These are phyloP conservation scores for Phellopilus nigrolimitatus DNA, from an alignment of 1,284 basidiomycete genomes.

Conservation along the genomic window DNA sequence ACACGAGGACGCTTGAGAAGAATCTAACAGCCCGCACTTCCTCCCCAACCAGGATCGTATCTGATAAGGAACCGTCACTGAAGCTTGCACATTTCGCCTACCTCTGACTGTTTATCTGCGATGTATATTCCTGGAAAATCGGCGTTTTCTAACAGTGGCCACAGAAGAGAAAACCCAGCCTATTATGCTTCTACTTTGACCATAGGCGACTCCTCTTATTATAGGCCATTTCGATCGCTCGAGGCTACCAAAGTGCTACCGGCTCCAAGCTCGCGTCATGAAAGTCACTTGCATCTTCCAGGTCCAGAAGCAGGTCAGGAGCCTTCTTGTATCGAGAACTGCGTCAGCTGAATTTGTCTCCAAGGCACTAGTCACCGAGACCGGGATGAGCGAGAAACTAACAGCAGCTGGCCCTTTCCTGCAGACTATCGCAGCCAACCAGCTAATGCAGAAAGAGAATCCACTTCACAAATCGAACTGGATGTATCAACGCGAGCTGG, in stretches of 20 bases:
- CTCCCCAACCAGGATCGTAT: neutral
- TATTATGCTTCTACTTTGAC: neutral
- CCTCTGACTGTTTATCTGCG: neutral
- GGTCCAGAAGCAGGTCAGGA: neutral
- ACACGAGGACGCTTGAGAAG: constrained; percentile 11
- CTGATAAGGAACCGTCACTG: neutral
- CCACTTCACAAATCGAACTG: neutral
- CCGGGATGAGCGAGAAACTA: constrained; percentile 14
- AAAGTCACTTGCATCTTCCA: neutral
- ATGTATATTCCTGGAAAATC: neutral
- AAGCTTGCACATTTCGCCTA: neutral
- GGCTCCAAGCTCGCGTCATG: neutral
- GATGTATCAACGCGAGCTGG: constrained; percentile 7
- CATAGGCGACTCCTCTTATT: neutral
- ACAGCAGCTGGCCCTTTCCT: constrained; percentile 11
- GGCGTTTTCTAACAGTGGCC: neutral
- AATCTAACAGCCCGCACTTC: neutral
- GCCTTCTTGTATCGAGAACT: neutral
- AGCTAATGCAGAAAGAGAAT: neutral
- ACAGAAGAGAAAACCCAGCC: neutral
- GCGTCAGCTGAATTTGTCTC: neutral
- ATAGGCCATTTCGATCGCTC: neutral
- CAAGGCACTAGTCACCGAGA: neutral
- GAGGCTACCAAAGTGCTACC: neutral
- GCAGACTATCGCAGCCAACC: neutral